A percentile compares a stretch with the other conserved stretches of the same genome.
These are phyloP conservation scores for Saturnispora halmiae DNA, from an alignment of 805 yeast species.

Conservation along the genomic window DNA sequence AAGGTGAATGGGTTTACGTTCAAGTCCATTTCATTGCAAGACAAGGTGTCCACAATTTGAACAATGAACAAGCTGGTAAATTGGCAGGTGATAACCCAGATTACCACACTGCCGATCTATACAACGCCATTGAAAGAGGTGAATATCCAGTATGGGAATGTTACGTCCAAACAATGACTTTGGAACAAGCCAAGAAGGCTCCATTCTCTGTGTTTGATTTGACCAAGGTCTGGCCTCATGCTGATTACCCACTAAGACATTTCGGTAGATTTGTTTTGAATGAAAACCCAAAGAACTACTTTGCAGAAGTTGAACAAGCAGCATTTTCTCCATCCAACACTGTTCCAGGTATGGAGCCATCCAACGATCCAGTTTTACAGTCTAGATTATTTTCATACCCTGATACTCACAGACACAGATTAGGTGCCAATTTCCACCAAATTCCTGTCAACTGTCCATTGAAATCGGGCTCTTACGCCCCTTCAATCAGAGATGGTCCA, in stretches of 20 bases:
- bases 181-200: constrained; percentile 62
- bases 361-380: constrained; percentile 79
- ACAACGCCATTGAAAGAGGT: constrained; percentile 67
- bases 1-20: constrained; percentile 71
- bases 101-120: constrained; percentile 70
- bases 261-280: constrained; percentile 73
- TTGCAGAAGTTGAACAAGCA: constrained; percentile 81
- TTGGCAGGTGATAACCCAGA: constrained; percentile 76
- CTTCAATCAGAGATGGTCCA: constrained; percentile 77
- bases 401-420: constrained; percentile 78
- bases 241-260: constrained; percentile 75
- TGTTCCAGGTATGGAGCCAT: constrained; percentile 76
- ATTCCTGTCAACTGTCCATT: constrained; percentile 87
- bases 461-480: constrained; percentile 46
- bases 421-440: constrained; percentile 69
- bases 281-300: constrained; percentile 78
- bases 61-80: constrained; percentile 58
- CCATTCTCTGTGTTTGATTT: constrained; percentile 82
- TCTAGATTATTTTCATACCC: constrained; percentile 75
- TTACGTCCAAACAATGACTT: constrained; percentile 80
- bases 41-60: constrained; percentile 43
- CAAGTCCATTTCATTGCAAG: constrained; percentile 67
- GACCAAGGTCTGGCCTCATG: constrained; percentile 90
- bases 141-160: constrained; percentile 79
- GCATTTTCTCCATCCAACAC: constrained; percentile 81